Evolutionary conservation across 2,329 filamentous ascomycete species (phyloP).

Genomic region (Neonectria faginata): DNA sequence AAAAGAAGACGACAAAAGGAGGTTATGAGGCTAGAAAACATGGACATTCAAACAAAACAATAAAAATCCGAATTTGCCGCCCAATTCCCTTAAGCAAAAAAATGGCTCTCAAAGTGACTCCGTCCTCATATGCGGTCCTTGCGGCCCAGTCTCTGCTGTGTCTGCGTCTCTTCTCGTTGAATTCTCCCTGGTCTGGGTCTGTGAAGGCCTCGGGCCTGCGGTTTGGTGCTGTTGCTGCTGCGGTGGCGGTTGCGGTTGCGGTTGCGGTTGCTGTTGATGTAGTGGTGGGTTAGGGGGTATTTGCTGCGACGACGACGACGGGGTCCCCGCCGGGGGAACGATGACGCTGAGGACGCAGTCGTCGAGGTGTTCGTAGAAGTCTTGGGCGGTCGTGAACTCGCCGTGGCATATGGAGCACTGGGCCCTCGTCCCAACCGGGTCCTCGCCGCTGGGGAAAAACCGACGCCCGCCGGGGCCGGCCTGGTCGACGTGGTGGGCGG

Average conservation of each 20-base stretch:
- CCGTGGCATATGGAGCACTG: constrained; percentile 92
- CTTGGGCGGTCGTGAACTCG: constrained; percentile 85
- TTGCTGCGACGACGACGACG: constrained; percentile 8
- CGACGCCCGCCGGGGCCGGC: constrained; percentile 83
- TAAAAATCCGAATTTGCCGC: constrained; percentile 10
- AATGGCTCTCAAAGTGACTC: constrained; percentile 25
- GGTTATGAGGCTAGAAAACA: not conserved
- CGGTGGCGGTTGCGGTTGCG: not conserved
- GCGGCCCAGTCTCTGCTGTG: constrained; percentile 28
- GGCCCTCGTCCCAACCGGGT: constrained; percentile 67
- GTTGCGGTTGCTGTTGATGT: constrained; percentile 5
- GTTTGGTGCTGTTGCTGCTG: constrained; percentile 7
- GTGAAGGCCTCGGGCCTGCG: constrained; percentile 3
- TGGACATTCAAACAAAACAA: not conserved
- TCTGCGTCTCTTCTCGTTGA: constrained; percentile 21
- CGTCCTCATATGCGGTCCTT: constrained; percentile 29
- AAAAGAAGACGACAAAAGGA: not conserved
- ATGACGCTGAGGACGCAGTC: constrained; percentile 72
- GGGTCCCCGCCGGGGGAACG: constrained; percentile 52
- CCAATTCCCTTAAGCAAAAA: not conserved
- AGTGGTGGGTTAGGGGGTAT: constrained; percentile 11
- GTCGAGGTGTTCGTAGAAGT: constrained; percentile 96
- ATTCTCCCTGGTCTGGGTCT: constrained; percentile 4
- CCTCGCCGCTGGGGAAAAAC: constrained; percentile 34
- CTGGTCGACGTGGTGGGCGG: constrained; percentile 94